These are phyloP conservation scores for Nakaseomyces nivariensis DNA, from an alignment of 1,139 yeast species.

Conservation along the genomic window DNA sequence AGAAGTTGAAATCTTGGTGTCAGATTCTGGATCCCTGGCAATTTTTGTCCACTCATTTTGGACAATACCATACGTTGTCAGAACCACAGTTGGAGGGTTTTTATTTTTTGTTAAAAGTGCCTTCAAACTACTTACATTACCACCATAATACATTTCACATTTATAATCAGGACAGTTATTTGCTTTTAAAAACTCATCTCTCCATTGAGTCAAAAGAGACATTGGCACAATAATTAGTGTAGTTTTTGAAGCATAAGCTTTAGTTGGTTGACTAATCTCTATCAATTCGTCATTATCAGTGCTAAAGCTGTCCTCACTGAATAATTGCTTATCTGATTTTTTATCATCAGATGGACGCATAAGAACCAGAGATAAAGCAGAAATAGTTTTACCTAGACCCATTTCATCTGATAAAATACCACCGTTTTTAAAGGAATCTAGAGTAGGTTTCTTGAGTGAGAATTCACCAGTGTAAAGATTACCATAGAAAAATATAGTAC, in stretches of 20 bases:
- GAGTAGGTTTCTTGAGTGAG: slow-evolving; percentile 54
- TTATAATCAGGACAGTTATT: slow-evolving; percentile 41
- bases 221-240: slow-evolving; percentile 84
- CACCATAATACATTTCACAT: slow-evolving; percentile 63
- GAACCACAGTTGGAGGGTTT: slow-evolving; percentile 57
- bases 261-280: slow-evolving; percentile 4
- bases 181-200: slow-evolving; percentile 59
- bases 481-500: slow-evolving; percentile 47
- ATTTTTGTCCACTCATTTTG: slow-evolving; percentile 53
- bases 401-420: slow-evolving; percentile 96
- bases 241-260: slow-evolving; percentile 53
- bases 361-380: slow-evolving; percentile 65
- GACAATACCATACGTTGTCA: slow-evolving; percentile 86
- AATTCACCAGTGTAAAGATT: slow-evolving; percentile 79
- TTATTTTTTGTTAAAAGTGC: slow-evolving; percentile 20
- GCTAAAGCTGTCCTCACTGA: slow-evolving; percentile 5
- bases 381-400: slow-evolving; percentile 93
- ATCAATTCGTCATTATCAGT: not conserved
- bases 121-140: slow-evolving; percentile 42
- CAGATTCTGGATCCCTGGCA: slow-evolving; percentile 6
- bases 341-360: slow-evolving; percentile 46
- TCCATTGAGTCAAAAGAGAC: slow-evolving; percentile 89
- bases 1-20: slow-evolving; percentile 9
- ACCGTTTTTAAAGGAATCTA: slow-evolving; percentile 53
- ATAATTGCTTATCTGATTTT: slow-evolving; percentile 8